These are phyloP conservation scores for Pythium coloratum DNA, from an alignment of 352 stramenopile genomes.

Conservation along the genomic window DNA sequence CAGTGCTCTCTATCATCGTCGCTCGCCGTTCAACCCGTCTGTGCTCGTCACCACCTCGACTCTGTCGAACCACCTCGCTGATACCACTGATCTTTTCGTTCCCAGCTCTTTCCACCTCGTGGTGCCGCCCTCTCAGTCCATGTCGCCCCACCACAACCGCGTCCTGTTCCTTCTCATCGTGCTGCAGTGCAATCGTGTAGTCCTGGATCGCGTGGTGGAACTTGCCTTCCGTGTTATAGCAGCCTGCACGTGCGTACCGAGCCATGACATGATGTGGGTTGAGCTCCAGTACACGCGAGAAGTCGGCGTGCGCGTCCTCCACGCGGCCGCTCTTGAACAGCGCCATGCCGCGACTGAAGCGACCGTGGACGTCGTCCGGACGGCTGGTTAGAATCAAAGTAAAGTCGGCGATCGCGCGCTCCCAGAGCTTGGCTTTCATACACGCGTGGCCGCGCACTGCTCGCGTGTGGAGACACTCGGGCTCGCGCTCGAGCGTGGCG, in stretches of 20 bases:
- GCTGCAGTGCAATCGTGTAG: conserved; percentile 66
- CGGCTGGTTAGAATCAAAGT: conserved; percentile 43
- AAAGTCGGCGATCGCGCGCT: conserved; percentile 56
- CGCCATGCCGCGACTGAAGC: conserved; percentile 76
- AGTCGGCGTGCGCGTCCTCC: conserved; percentile 60
- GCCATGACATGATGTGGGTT: conserved; percentile 82
- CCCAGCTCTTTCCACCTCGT: background rate
- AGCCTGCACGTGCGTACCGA: conserved; percentile 65
- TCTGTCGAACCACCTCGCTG: background rate
- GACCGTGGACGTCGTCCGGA: conserved; percentile 57
- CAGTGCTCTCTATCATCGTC: background rate
- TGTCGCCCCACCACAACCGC: background rate
- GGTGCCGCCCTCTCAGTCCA: background rate
- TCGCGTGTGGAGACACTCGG: conserved; percentile 56
- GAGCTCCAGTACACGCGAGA: conserved; percentile 57
- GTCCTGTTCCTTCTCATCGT: conserved; percentile 53
- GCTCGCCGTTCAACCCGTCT: background rate
- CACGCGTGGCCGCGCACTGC: conserved; percentile 64
- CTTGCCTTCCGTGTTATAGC: conserved; percentile 69
- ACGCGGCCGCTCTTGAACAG: conserved; percentile 56
- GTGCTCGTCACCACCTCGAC: background rate
- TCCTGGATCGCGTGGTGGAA: conserved; percentile 76
- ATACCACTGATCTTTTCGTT: background rate
- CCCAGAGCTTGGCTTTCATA: conserved; percentile 73
- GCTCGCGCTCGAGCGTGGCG: conserved; percentile 36